phyloP scores from a whole-genome alignment of 1,284 basidiomycete genomes.

The Leucoagaricus sp. region DNA sequence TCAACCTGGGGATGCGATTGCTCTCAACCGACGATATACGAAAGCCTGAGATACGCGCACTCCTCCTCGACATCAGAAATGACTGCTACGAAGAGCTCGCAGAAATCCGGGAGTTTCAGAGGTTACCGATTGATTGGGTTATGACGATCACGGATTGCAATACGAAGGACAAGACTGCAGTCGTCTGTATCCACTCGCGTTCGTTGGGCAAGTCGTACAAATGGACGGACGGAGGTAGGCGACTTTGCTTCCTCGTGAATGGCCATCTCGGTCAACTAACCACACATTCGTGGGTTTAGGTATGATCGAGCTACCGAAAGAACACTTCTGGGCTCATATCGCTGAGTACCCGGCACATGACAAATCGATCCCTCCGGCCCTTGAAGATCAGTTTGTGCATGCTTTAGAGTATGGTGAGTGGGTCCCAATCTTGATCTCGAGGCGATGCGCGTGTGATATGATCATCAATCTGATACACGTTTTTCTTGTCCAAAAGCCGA shows the following conservation, averaged over 20 bases:
- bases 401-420: conserved; percentile 32
- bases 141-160: conserved; percentile 37
- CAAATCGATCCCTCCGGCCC: conserved; percentile 31
- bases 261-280: not conserved
- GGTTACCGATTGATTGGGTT: conserved; percentile 36
- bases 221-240: conserved; percentile 35
- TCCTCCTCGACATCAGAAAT: conserved; percentile 34
- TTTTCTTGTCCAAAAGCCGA: conserved; percentile 24
- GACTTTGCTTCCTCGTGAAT: not conserved
- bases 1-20: conserved; percentile 31
- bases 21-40: conserved; percentile 38
- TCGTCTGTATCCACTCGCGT: conserved; percentile 38
- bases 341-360: conserved; percentile 42
- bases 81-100: conserved; percentile 34
- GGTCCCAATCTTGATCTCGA: not conserved
- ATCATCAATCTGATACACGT: conserved; percentile 1
- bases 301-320: conserved; percentile 24
- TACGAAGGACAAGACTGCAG: conserved; percentile 24
- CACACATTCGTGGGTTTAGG: conserved; percentile 19
- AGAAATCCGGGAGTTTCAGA: conserved; percentile 25
- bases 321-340: conserved; percentile 38
- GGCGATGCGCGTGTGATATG: conserved; percentile 2
- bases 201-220: conserved; percentile 28
- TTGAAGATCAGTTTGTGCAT: conserved; percentile 33
- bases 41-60: conserved; percentile 27